A percentile compares a stretch with the other conserved stretches of the same genome.
Conservation (phyloP, 2,329 filamentous ascomycete species). For the Neocucurbitaria cava region DNA sequence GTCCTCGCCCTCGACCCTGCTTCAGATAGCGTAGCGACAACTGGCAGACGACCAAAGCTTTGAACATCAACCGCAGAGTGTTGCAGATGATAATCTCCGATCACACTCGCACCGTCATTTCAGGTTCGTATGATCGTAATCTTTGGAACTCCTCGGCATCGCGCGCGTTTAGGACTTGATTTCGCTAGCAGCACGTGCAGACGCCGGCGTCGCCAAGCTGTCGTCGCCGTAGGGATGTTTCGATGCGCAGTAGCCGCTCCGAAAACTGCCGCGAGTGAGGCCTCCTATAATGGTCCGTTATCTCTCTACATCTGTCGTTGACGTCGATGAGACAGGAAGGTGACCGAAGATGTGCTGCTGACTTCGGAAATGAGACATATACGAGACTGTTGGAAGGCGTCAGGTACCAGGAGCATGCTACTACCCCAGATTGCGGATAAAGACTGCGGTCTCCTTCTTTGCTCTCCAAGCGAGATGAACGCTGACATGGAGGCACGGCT, state of each 20-base stretch:
- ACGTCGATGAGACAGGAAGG: neutral
- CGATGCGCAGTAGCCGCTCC: neutral
- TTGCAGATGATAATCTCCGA: slow-evolving; percentile 10
- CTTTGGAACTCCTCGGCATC: slow-evolving; percentile 4
- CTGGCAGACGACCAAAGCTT: neutral
- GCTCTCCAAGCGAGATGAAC: neutral
- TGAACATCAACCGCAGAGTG: neutral
- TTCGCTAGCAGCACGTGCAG: slow-evolving; percentile 1
- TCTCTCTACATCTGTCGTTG: too few species aligned
- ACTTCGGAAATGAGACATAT: slow-evolving; percentile 1
- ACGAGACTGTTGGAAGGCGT: neutral
- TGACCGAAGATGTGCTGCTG: neutral
- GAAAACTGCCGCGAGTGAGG: neutral
- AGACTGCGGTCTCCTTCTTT: neutral
- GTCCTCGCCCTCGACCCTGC: neutral
- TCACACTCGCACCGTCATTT: slow-evolving; percentile 4
- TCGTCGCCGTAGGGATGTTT: neutral
- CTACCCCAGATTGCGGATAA: slow-evolving; percentile 6
- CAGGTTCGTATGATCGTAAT: slow-evolving; percentile 3
- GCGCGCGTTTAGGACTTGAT: neutral
- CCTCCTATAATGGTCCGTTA: neutral
- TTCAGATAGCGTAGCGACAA: neutral
- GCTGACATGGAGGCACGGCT: neutral
- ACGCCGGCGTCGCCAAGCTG: slow-evolving; percentile 10
- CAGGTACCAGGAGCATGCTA: neutral